Evolutionary conservation across 305 asterid species (phyloP).

Genomic region (Rubia peregrina): DNA sequence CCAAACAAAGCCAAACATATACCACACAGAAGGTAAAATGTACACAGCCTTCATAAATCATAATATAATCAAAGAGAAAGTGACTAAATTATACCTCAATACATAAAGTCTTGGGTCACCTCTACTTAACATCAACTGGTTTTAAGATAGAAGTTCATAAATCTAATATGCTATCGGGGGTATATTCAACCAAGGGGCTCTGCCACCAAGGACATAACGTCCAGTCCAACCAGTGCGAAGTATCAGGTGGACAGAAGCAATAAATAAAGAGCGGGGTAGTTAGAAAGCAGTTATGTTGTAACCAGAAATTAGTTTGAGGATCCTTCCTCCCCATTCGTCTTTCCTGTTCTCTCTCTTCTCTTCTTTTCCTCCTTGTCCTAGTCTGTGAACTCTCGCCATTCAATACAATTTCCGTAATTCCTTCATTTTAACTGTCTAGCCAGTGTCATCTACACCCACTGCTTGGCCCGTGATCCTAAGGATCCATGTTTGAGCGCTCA

Average conservation of each 20-base stretch:
- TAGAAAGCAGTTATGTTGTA: neutral
- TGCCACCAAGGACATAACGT: too few species aligned
- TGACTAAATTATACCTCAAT: neutral
- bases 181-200: too few species aligned
- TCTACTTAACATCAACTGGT: neutral
- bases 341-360: neutral
- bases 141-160: too few species aligned
- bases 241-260: neutral
- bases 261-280: neutral
- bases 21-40: neutral
- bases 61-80: neutral
- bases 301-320: neutral
- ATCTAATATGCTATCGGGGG: too few species aligned
- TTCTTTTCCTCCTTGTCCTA: neutral
- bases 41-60: neutral
- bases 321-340: neutral
- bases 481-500: neutral
- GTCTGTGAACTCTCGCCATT: neutral
- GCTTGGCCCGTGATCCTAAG: neutral
- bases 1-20: neutral
- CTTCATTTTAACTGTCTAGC: too few species aligned
- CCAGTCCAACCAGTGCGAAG: neutral
- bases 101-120: neutral
- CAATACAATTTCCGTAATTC: neutral
- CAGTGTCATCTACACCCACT: neutral